phyloP scores from a whole-genome alignment of 2,329 filamentous ascomycete species.

The Microdochium nivale region DNA sequence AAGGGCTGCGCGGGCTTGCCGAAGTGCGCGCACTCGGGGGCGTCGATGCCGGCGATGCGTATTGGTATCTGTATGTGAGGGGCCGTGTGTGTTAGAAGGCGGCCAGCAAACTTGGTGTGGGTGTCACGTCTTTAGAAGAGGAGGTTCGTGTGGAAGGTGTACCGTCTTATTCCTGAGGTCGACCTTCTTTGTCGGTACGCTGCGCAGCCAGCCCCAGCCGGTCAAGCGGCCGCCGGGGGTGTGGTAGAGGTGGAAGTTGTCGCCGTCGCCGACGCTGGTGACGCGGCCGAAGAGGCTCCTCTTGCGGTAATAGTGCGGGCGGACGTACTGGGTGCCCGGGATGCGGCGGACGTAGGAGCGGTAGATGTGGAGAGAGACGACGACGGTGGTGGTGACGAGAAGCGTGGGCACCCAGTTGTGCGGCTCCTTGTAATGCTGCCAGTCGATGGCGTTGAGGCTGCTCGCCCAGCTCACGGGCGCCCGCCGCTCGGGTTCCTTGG shows the following conservation, averaged over 20 bases:
- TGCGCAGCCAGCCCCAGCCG: slow-evolving; percentile 90
- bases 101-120: too few relatives aligned
- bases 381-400: slow-evolving; percentile 44
- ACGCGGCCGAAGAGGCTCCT: slow-evolving; percentile 77
- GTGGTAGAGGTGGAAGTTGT: slow-evolving; percentile 91
- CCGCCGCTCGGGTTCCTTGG: slow-evolving; percentile 16
- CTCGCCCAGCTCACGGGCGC: slow-evolving; percentile 27
- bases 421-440: slow-evolving; percentile 46
- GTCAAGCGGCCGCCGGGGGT: slow-evolving; percentile 81
- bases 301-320: slow-evolving; percentile 63
- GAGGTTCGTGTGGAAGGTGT: slow-evolving; percentile 14
- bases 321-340: slow-evolving; percentile 66
- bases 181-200: slow-evolving; percentile 59
- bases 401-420: slow-evolving; percentile 44
- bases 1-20: slow-evolving; percentile 81
- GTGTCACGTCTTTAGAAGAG: slow-evolving; percentile 3
- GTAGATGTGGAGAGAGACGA: slow-evolving; percentile 53
- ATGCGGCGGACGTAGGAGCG: slow-evolving; percentile 76
- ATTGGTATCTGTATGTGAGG: slow-evolving; percentile 60
- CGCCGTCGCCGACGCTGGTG: slow-evolving; percentile 91
- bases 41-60: slow-evolving; percentile 85
- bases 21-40: slow-evolving; percentile 89
- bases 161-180: slow-evolving; percentile 72
- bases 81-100: neutral
- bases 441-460: slow-evolving; percentile 37